Evolutionary conservation across 306 rosid species (phyloP).

Genomic region (Vicia faba): DNA sequence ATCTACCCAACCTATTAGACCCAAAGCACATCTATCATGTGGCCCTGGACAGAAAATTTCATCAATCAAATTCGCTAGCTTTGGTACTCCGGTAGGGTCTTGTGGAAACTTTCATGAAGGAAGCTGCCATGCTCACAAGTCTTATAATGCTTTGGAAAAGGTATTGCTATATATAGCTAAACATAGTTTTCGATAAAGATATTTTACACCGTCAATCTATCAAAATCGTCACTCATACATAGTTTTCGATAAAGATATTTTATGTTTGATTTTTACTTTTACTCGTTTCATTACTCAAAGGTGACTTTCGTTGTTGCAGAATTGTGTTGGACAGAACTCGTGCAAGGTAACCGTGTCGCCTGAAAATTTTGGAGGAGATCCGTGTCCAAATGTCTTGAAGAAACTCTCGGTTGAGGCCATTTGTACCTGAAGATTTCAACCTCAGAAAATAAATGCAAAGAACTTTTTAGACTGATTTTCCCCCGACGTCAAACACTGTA

Average conservation of each 20-base stretch:
- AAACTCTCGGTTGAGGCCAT: conserved; percentile 90
- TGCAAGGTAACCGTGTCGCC: conserved; percentile 80
- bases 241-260: too few species aligned
- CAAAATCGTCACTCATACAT: too few species aligned
- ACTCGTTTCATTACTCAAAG: conserved; percentile 15
- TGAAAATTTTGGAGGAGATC: conserved; percentile 92
- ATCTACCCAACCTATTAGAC: conserved; percentile 67
- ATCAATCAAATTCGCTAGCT: conserved; percentile 90
- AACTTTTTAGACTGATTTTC: conserved; percentile 38
- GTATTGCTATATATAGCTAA: conserved; percentile 43
- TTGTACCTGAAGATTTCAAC: conserved; percentile 62
- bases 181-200: background rate
- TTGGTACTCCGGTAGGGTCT: conserved; percentile 80
- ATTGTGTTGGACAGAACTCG: conserved; percentile 77
- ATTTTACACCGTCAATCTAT: background rate
- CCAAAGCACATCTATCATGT: conserved; percentile 85
- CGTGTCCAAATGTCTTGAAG: conserved; percentile 93
- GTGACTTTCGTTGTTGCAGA: conserved; percentile 55
- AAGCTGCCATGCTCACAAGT: conserved; percentile 86
- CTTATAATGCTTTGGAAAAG: conserved; percentile 81
- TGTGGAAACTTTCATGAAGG: conserved; percentile 94
- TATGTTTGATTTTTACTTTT: background rate
- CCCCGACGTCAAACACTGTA: conserved; percentile 23
- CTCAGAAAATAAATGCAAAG: conserved; percentile 26
- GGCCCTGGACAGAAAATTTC: conserved; percentile 86